Evolutionary conservation across 1,284 basidiomycete species (phyloP).

Genomic region (Athelia psychrophila): DNA sequence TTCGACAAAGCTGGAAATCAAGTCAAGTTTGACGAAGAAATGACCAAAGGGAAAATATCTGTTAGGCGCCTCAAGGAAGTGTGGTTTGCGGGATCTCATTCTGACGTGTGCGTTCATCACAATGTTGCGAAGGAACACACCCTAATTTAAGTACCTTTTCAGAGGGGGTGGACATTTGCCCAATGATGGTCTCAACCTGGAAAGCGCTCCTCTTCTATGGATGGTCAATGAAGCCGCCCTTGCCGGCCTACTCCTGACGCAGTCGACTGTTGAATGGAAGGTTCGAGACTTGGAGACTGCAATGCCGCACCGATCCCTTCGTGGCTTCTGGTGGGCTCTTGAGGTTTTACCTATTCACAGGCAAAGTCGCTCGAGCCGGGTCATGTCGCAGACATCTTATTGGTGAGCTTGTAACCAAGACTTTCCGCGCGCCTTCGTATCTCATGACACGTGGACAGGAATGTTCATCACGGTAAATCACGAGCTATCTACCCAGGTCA

Average conservation of each 20-base stretch:
- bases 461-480: not conserved
- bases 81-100: conserved; percentile 4
- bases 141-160: not conserved
- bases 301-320: not conserved
- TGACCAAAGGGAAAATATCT: not conserved
- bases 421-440: too few species aligned
- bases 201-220: not conserved
- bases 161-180: not conserved
- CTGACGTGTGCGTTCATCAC: not conserved
- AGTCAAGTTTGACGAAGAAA: not conserved
- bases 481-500: not conserved
- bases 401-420: too few species aligned
- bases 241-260: not conserved
- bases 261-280: not conserved
- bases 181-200: not conserved
- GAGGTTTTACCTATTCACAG: not conserved
- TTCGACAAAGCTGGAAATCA: not conserved
- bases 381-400: too few species aligned
- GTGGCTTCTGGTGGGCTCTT: not conserved
- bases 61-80: conserved; percentile 2
- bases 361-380: not conserved
- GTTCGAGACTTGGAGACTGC: not conserved
- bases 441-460: too few species aligned
- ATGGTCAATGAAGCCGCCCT: conserved; percentile 1
- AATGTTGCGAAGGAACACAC: not conserved